Evolutionary conservation across 257 asterid species (phyloP).

Genomic region (Forsythia viridissima): DNA sequence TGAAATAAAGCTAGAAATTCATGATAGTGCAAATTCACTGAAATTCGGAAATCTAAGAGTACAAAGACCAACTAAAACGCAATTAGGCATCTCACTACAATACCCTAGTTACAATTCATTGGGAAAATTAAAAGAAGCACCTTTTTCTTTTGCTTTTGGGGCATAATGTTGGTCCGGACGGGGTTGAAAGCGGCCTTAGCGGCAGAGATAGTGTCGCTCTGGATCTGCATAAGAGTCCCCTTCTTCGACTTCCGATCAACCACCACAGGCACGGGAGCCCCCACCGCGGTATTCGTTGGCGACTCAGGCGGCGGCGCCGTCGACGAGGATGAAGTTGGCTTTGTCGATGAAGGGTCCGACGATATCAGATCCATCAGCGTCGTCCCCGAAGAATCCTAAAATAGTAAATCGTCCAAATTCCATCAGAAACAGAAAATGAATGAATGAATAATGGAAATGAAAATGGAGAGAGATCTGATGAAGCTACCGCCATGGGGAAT

Average conservation of each 20-base stretch:
- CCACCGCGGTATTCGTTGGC: constrained; percentile 28
- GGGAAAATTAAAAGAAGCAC: constrained; percentile 28
- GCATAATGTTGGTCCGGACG: constrained; percentile 79
- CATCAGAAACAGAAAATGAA: neutral
- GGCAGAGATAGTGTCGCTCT: constrained; percentile 89
- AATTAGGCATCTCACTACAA: constrained; percentile 2
- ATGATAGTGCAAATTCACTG: constrained; percentile 11
- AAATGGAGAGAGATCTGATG: neutral
- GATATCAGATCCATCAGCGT: constrained; percentile 99
- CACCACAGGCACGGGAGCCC: constrained; percentile 55
- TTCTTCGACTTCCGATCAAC: constrained; percentile 85
- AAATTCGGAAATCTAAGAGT: constrained; percentile 14
- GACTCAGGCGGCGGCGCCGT: constrained; percentile 57
- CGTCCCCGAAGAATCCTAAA: constrained; percentile 86
- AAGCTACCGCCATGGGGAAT: neutral
- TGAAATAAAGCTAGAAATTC: neutral
- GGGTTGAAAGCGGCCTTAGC: constrained; percentile 88
- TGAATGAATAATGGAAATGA: neutral
- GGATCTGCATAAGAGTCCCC: constrained; percentile 96
- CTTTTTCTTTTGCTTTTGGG: constrained; percentile 82
- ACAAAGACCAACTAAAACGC: constrained; percentile 13
- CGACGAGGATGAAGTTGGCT: constrained; percentile 52
- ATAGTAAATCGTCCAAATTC: neutral
- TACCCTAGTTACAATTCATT: neutral
- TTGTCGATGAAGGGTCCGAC: constrained; percentile 76